Base-by-base conservation (phyloP, 2,329 filamentous ascomycete genomes). In the Seiridium cupressi region DNA sequence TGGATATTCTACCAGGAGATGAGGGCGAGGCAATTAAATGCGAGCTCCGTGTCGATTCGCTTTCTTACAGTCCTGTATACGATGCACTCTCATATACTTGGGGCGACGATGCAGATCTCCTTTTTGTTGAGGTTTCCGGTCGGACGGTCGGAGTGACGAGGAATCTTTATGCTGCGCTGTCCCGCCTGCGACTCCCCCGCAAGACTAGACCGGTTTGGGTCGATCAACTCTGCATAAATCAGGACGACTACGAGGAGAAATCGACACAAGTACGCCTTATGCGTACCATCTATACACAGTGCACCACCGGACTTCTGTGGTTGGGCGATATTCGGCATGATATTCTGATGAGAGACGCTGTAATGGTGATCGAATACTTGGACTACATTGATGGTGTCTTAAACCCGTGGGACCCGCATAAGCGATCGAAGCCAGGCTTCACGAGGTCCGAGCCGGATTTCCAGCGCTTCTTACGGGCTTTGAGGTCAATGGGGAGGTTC, bases 181-280 rank as follows among this genome's bases (percentile, higher is more conserved):
- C 13, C 11, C 51, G 35, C 7, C 51, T 54, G 11, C 31, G 51
- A 9, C 9, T 26, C 9, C 31, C 47, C 11, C 4, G 40, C 7
- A 7, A 35, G 13, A 47, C 26, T 47, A 44, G 57, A 4, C 8
- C 31, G 3, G 42, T 64, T 3, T 64, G 55, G 61, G 48, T 64
- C 7, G 61, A 61, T 34, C 48, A 49, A 36, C 47, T 64, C 40
- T 60, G 62, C 40, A 62, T 64, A 42, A 51, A 42, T 7, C 59
- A 64, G 56, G 34, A 51, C 10, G 44, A 64, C 31, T 40, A 32
- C 11, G 44, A 35, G 3, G 60, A 64, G 38, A 61, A 60, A 40
- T 44, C 36, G 13, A n/a, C 36, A 3, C 48, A 59, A 47, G 57
- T 59, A 32, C 38, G 32, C 11, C 40, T 18, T 11, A 59, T 59